Evolutionary conservation across 2,329 filamentous ascomycete genomes (phyloP), one percentile per base, ranked within the genome.

Genomic region (Achaetomium macrosporum): DNA sequence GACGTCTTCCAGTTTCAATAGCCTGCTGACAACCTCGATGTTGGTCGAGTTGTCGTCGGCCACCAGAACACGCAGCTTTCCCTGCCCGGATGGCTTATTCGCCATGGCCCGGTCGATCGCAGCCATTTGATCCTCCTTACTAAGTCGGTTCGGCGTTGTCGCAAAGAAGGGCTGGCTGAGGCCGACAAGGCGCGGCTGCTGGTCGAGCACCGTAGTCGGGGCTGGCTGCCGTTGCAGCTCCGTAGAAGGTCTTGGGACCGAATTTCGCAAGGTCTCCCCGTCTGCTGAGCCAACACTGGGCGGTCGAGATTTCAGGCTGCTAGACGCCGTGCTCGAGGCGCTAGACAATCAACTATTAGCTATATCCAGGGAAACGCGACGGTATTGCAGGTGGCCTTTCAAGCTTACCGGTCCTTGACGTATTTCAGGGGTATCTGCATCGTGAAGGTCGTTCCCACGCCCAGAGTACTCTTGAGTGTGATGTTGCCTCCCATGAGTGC

Each of bases 351-450:
- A 39, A 53, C 42, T n/a, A 31, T 43, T 13, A 51, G 46, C 40
- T n/a, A 13, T 42, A 9, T 39, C 2, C 20, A 11, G n/a, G 13
- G 39, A 11, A 42, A 12, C n/a, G 42, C 37, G 13, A 16, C n/a
- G 13, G 33, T 16, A 39, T 12, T 2, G 7, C 11, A 10, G 4
- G 3, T 13, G 13, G 35, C 8, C 15, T 37, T 37, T 17, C 9
- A 17, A 39, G 65, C 80, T 57, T 78, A 80, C 63, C 83, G 77
- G 55, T 87, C 85, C 61, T 82, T 83, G 12, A 90, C 76, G 61
- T 88, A 89, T 66, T 83, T 85, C 25, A 96, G 73, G 2, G 91
- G 91, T 30, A 96, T 89, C 20, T 81, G 79, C 79, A 96, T 84
- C 1, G 77, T 91, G 62, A 96, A 96, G 0, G 82, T 87, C 39